Evolutionary conservation across 352 stramenopile genomes (phyloP).

Genomic region (Pythium dissotocum): DNA sequence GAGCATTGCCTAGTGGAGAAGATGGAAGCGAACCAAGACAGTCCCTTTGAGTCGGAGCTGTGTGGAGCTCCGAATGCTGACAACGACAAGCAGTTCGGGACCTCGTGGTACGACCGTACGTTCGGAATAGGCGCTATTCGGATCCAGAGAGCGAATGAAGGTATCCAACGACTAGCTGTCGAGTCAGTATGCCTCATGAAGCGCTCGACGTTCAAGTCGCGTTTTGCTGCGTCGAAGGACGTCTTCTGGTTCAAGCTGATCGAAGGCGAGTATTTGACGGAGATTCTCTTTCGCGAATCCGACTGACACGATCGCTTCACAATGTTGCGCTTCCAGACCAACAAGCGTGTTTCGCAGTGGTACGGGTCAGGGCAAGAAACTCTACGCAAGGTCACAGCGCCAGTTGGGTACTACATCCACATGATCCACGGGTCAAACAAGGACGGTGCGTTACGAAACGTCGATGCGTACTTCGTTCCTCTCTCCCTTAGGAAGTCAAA

Average conservation of each 20-base stretch:
- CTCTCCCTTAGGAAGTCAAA: not conserved
- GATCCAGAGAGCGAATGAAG: not conserved
- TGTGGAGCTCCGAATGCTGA: not conserved
- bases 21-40: not conserved
- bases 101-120: not conserved
- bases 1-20: not conserved
- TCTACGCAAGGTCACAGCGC: not conserved
- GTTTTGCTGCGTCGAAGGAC: not conserved
- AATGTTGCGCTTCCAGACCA: not conserved
- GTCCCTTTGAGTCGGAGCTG: not conserved
- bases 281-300: not conserved
- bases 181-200: not conserved
- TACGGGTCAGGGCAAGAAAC: not conserved
- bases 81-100: not conserved
- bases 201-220: not conserved
- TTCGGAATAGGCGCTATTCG: not conserved
- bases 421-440: not conserved
- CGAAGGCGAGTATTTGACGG: not conserved
- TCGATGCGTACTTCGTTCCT: conserved; percentile 1
- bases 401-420: conserved; percentile 2
- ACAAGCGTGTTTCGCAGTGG: conserved; percentile 7
- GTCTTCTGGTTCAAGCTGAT: conserved; percentile 6
- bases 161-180: not conserved
- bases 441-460: not conserved
- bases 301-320: not conserved